Evolutionary conservation across 139 green algal genomes (phyloP).

Genomic region (Pseudopediastrum boryanum): DNA sequence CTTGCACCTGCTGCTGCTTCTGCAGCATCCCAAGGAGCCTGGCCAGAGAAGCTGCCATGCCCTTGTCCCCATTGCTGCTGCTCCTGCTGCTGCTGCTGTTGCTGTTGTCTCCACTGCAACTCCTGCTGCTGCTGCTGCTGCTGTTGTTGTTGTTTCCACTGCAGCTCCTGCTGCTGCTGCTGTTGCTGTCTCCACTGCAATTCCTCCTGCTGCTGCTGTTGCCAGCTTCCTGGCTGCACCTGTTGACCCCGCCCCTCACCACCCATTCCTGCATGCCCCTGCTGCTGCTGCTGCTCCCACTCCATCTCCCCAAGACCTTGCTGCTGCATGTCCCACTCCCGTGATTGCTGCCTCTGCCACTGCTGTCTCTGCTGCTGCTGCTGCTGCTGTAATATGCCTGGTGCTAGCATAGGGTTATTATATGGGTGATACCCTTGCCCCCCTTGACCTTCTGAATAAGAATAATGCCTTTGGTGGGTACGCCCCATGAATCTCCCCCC

Average conservation of each 20-base stretch:
- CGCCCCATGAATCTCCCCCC: neutral
- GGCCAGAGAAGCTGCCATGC: no score
- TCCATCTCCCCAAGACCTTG: neutral
- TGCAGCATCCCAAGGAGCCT: conserved; percentile 25
- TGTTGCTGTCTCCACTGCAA: neutral
- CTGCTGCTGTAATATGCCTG: neutral
- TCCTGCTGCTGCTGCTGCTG: neutral
- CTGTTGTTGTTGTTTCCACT: no score
- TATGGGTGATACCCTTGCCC: no score
- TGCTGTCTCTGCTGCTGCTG: neutral
- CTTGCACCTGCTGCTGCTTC: conserved; percentile 3
- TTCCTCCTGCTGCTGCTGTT: neutral
- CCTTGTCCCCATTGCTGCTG: no score
- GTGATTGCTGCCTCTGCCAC: neutral
- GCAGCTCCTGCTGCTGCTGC: conserved; percentile 11
- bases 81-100: conserved; percentile 22
- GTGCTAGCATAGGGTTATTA: no score
- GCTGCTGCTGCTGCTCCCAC: conserved; percentile 13
- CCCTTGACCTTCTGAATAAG: no score
- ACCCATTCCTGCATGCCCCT: neutral
- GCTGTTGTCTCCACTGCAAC: neutral
- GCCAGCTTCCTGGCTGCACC: neutral
- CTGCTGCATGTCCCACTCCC: neutral
- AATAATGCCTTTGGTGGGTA: no score
- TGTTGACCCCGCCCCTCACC: neutral